These are phyloP conservation scores for Breynia disticha DNA, from an alignment of 441 rosid genomes.

Conservation along the genomic window DNA sequence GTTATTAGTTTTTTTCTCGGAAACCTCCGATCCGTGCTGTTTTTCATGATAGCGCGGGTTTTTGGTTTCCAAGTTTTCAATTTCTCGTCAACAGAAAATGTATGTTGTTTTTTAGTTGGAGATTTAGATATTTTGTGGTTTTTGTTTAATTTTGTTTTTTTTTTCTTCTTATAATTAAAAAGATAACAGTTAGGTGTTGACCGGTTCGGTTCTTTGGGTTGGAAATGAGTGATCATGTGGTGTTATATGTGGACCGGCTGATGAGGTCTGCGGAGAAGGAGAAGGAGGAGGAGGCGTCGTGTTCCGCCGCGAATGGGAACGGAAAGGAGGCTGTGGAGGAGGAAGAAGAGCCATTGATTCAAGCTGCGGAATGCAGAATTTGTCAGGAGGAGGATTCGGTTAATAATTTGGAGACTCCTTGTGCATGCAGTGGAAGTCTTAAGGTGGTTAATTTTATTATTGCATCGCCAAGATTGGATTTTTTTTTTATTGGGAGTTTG, in stretches of 20 bases:
- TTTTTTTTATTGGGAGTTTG: too few species aligned
- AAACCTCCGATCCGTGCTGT: slow-evolving; percentile 28
- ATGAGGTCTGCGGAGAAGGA: slow-evolving; percentile 19
- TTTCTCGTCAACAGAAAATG: background rate
- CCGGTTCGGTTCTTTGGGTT: too few species aligned
- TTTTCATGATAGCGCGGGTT: slow-evolving; percentile 21
- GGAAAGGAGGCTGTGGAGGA: too few species aligned
- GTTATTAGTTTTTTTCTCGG: background rate
- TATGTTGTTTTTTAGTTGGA: slow-evolving; percentile 1
- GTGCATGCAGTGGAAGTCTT: slow-evolving; percentile 86
- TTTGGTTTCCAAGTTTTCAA: slow-evolving; percentile 13
- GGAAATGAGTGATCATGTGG: slow-evolving; percentile 64
- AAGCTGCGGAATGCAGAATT: slow-evolving; percentile 78
- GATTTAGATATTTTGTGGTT: background rate
- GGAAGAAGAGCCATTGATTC: slow-evolving; percentile 70
- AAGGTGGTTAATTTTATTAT: slow-evolving; percentile 51
- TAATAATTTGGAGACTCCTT: slow-evolving; percentile 69
- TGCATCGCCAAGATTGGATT: too few species aligned
- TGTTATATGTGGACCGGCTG: slow-evolving; percentile 48
- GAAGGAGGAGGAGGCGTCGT: slow-evolving; percentile 12
- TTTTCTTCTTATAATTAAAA: too few species aligned
- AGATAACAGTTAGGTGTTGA: slow-evolving; percentile 10
- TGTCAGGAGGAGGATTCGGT: slow-evolving; percentile 86
- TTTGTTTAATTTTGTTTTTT: too few species aligned
- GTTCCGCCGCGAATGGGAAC: too few species aligned